These are phyloP conservation scores for Claviceps africana DNA, from an alignment of 2,329 filamentous ascomycete genomes.

Conservation along the genomic window DNA sequence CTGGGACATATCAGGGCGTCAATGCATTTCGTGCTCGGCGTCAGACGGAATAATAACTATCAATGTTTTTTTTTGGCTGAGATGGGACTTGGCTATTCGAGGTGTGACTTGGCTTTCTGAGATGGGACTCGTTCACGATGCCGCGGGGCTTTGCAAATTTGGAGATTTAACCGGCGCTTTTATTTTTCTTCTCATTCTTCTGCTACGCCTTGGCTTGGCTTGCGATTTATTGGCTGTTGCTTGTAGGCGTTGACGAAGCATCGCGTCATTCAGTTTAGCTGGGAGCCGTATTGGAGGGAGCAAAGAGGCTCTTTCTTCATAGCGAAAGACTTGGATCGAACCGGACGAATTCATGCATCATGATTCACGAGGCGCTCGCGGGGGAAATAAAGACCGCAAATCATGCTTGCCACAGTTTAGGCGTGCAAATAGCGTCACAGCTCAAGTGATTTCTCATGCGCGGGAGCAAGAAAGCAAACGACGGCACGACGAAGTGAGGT, in stretches of 20 bases:
- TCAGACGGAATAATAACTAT: not conserved
- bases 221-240: not conserved
- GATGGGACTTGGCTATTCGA: not conserved
- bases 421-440: not conserved
- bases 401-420: too few relatives aligned
- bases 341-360: not conserved
- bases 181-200: not conserved
- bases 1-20: conserved; percentile 13
- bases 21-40: conserved; percentile 14
- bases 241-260: not conserved
- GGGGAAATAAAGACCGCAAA: too few relatives aligned
- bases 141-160: too few relatives aligned
- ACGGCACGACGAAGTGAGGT: not conserved
- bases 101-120: not conserved
- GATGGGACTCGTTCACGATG: not conserved
- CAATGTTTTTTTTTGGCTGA: not conserved
- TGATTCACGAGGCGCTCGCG: not conserved
- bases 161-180: not conserved
- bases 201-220: not conserved
- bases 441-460: not conserved
- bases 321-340: not conserved
- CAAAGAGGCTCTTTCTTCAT: not conserved
- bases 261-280: not conserved
- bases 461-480: too few relatives aligned
- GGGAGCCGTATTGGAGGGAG: not conserved